Percentiles rank a stretch among this genome's conserved stretches.
Evolutionary conservation across 1,139 yeast species (phyloP).

Genomic region (Schwanniomyces etchellsii): DNA sequence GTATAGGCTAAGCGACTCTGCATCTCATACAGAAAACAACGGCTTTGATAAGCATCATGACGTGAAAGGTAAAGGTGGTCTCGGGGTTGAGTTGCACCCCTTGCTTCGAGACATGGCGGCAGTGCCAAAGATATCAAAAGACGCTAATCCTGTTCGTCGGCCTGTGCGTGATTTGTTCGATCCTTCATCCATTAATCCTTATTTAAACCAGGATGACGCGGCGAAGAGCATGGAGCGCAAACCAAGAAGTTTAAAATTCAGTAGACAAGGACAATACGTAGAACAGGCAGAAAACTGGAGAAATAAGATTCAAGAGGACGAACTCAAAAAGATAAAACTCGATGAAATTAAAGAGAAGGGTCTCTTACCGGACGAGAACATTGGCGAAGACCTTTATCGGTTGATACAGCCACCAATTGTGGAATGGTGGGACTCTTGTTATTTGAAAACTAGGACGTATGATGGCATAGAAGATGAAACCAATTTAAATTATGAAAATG

Average conservation of each 20-base stretch:
- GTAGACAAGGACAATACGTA: constrained; percentile 57
- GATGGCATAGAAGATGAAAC: constrained; percentile 15
- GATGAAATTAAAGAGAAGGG: constrained; percentile 33
- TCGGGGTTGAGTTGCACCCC: constrained; percentile 60
- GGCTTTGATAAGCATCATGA: no score
- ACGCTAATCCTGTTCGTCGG: constrained; percentile 25
- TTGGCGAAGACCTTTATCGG: constrained; percentile 50
- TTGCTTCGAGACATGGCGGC: constrained; percentile 34
- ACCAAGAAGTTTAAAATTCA: constrained; percentile 42
- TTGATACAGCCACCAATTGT: constrained; percentile 48
- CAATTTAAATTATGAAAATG: constrained; percentile 24
- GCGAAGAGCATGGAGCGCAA: constrained; percentile 9
- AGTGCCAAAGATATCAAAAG: constrained; percentile 13
- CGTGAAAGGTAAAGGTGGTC: constrained; percentile 28
- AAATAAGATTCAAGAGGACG: constrained; percentile 24
- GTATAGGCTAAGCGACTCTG: no score
- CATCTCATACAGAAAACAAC: no score
- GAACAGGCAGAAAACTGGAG: constrained; percentile 51
- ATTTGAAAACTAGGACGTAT: constrained; percentile 26
- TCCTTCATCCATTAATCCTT: constrained; percentile 50
- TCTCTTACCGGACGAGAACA: constrained; percentile 37
- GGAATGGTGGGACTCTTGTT: constrained; percentile 83
- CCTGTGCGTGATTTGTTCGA: constrained; percentile 32
- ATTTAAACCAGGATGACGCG: constrained; percentile 39
- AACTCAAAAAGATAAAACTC: constrained; percentile 12